Evolutionary conservation across 306 rosid genomes (phyloP).

Genomic region (Myrica gale): DNA sequence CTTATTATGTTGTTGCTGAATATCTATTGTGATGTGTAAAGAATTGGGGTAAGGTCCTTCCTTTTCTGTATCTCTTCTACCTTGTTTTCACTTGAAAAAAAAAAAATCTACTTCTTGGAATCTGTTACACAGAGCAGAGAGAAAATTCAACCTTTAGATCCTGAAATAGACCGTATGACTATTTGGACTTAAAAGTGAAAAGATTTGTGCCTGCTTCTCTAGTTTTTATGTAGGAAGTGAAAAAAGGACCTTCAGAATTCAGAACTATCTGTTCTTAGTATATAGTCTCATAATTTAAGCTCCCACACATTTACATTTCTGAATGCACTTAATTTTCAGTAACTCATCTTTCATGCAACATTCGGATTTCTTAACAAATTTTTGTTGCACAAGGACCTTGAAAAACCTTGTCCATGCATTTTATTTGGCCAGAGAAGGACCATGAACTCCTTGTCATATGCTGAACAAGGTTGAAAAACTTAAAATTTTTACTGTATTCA

Average conservation of each 20-base stretch:
- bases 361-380: not conserved
- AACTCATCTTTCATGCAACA: not conserved
- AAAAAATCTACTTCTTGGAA: not conserved
- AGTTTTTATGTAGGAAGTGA: not conserved
- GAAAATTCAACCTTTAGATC: not conserved
- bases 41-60: not conserved
- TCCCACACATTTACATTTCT: not conserved
- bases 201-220: not conserved
- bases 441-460: not conserved
- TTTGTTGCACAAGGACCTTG: no score
- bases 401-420: not conserved
- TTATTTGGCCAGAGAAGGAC: not conserved
- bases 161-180: not conserved
- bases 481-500: not conserved
- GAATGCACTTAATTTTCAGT: not conserved
- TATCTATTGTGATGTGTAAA: not conserved
- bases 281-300: not conserved
- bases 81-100: conserved; percentile 12
- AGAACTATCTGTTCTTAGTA: not conserved
- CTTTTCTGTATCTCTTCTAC: not conserved
- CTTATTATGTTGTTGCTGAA: not conserved
- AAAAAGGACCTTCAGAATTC: not conserved
- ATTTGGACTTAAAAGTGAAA: not conserved
- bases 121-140: conserved; percentile 3
- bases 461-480: not conserved